These are phyloP conservation scores for Epithemia pelagica DNA, from an alignment of 108 stramenopile species.

Conservation along the genomic window DNA sequence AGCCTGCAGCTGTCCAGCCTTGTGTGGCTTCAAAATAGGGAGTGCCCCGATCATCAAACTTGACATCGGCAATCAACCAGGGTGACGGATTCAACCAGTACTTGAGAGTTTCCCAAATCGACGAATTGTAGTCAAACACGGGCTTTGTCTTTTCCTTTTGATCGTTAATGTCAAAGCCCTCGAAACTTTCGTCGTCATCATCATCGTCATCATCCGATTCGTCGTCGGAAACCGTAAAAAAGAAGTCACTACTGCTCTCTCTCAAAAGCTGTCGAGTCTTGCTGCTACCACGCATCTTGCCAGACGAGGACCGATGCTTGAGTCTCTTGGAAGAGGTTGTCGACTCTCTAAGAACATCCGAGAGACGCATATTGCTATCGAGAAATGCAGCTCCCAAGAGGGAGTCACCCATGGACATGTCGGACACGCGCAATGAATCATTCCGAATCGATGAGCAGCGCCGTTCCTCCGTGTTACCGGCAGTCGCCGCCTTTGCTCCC, in stretches of 20 bases:
- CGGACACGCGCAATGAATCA: neutral
- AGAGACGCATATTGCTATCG: neutral
- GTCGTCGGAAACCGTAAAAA: neutral
- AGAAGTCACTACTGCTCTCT: neutral
- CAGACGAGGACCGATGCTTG: neutral
- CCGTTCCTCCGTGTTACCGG: too few species aligned
- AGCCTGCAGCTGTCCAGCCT: conserved; percentile 14
- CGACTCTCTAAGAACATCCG: neutral
- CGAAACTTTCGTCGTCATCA: neutral
- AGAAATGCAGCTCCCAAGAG: neutral
- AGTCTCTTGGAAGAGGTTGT: neutral
- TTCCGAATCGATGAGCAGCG: neutral
- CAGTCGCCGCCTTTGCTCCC: neutral
- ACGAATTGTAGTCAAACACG: neutral
- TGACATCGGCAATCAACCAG: neutral
- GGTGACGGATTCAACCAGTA: neutral
- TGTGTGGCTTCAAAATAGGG: conserved; percentile 16
- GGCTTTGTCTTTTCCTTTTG: neutral
- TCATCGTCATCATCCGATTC: neutral
- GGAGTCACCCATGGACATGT: too few species aligned
- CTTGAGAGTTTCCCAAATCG: neutral
- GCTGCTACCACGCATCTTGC: neutral
- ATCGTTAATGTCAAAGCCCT: neutral
- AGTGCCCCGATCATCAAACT: conserved; percentile 8
- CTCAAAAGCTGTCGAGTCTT: neutral